Evolutionary conservation across 2,329 filamentous ascomycete genomes (phyloP), one percentile per base, ranked within the genome.

Genomic region (Aurifilum marmelostoma): DNA sequence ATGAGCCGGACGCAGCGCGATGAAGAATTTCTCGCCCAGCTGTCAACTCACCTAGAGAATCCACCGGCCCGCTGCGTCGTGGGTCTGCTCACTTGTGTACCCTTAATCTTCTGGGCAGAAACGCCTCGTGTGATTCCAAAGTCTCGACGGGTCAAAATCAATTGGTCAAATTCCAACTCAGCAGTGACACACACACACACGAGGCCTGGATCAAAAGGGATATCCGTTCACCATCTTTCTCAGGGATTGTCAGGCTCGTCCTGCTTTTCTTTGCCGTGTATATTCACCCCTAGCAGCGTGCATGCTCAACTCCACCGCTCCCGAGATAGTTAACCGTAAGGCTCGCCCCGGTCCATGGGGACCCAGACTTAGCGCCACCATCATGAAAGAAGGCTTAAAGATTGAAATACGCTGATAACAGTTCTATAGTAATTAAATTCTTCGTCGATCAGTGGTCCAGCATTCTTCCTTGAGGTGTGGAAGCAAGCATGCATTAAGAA

Each of bases 41-140:
- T 18, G 14, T 34, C 14, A 16, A 18, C 9, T 56, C 52, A 29
- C 24, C n/a, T 27, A 5, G 50, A 56, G 12, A 29, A 56, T 32
- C 52, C 52, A 56, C 52, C 6, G 52, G 14, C 52, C 24, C 52
- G 50, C 24, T n/a, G n/a, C n/a, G 52, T 56, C 52, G 52, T 56
- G 24, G 52, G 24, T 29, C 34, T 34, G 4, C 34, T 7, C 21
- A n/a, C 27, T 29, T 56, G 16, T 24, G 24, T 27, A 29, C 21
- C 6, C 43, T n/a, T 9, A 21, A 21, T 37, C 37, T 39, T 11
- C 37, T 39, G 37, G 37, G 5, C 37, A n/a, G 18, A n/a, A 11
- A 9, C 18, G n/a, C 21, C 43, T 47, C 43, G 43, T n/a, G 43
- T n/a, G 43, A 47, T 47, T n/a, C n/a, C 43, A 47, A 0, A 2